Base-by-base conservation (phyloP, 441 rosid species). In the Croton setiger region DNA sequence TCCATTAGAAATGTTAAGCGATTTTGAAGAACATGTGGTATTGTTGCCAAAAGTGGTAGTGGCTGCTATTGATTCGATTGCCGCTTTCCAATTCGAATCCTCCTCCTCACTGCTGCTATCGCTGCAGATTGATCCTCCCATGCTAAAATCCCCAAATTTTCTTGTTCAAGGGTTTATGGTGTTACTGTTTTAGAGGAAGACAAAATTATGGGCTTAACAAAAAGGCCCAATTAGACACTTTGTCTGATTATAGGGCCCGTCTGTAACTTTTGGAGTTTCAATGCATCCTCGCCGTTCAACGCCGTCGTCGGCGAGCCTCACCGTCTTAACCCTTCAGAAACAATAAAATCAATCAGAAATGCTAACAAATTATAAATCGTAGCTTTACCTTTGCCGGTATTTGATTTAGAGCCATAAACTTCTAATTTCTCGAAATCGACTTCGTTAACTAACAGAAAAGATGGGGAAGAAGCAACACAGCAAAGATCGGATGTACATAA, bases 401-500 rank as follows among this genome's bases (percentile, higher is more conserved):
- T 11, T 47, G 51, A 3, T 13, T 47, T 47, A 0, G 51, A 10
- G 14, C 36, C n/a, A 20, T 2, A 60, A 69, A 75, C 66, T 68
- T 72, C 71, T 71, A 69, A 60, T 71, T 57, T 14, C 23, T 23
- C 47, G 13, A 54, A 45, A 9, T 18, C 27, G 31, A 48, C 54
- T 55, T 66, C 54, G 33, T 20, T 21, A 8, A 7, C 56, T 7
- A 52, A 33, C 15, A 54, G 60, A 67, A 37, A 63, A 74, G 76
- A 90, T 88, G 93, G 92, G 93, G 88, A 88, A 88, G 89, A 94
- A 94, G 67, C 97, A 92, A 80, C 98, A 94, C 77, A 92, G 97
- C 82, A 90, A 94, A 67, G 96, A 92, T 69, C 84, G 97, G 12
- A 94, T 92, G 98, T 92, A 47, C 84, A 88, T 92, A 66, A 94